Base-by-base conservation (phyloP, 1,284 basidiomycete species). In the Crucibulum cyathiforme region DNA sequence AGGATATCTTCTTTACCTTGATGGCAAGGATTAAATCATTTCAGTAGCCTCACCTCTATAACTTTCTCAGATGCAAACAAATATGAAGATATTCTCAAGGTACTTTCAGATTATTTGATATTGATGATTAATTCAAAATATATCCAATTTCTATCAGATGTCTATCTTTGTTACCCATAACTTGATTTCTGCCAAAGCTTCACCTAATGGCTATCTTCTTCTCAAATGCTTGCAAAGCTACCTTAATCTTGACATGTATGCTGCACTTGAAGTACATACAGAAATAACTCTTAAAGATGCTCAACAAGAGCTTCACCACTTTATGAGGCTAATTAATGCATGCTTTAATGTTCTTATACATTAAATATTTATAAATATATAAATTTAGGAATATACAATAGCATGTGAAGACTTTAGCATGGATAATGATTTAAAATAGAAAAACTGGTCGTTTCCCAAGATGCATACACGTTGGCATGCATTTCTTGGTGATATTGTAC, bases 231-330 rank as follows among this genome's bases (percentile, higher is more conserved):
- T 80, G 0, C 66, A 68, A 0, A 64, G 62, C 9, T 80, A 77
- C 55, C 47, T 75, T 0, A 63, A 70, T 8, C 47, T 80, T 4
- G 67, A 75, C 53, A 71, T 73, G 56, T 77, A 68, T 54, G 56
- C 69, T 1, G 61, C 65, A 2, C 56, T 78, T 0, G 60, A 75
- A 37, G 65, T 76, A 10, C 78, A 80, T 46, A 77, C 75, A 0
- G 51, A 64, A 5, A 57, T 66, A 1, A 78, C 70, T 12, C 63
- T 80, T 53, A 54, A 41, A 15, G 60, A 50, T 5, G 74, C 75
- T 0, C 38, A 53, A 9, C 24, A 63, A 12, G 71, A 68, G 38
- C 53, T 74, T 0, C 3, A 54, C 8, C 55, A 39, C 1, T 74
- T 74, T 53, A 60, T 58, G 6, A 10, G 31, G 5, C 43, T 60